phyloP scores from a whole-genome alignment of 148 eudicot species.

The Cornus suecica region DNA sequence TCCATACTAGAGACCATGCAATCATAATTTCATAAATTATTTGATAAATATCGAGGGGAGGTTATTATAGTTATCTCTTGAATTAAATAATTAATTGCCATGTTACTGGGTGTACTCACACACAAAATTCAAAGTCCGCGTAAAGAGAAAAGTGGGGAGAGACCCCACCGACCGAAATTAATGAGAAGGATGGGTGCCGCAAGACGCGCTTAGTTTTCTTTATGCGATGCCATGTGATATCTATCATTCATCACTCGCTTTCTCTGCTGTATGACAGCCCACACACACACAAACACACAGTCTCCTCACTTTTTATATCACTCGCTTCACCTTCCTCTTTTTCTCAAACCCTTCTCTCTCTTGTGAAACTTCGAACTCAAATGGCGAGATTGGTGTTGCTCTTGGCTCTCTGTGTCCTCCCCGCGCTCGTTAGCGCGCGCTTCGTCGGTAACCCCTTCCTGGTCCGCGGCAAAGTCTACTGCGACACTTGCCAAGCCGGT shows the following conservation, averaged over 20 bases:
- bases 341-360: background rate
- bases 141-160: background rate
- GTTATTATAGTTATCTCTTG: no score
- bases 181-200: background rate
- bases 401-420: conserved; percentile 29
- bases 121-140: background rate
- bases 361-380: background rate
- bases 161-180: conserved; percentile 9
- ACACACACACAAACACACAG: background rate
- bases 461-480: conserved; percentile 53
- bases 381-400: conserved; percentile 33
- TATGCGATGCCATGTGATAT: background rate
- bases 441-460: conserved; percentile 21
- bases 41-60: no score
- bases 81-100: no score
- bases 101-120: no score
- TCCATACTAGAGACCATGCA: no score
- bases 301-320: background rate
- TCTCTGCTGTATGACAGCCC: conserved; percentile 13
- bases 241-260: no score
- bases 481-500: conserved; percentile 78
- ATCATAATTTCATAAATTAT: no score
- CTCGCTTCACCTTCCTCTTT: background rate
- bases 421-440: conserved; percentile 21
- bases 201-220: conserved; percentile 8